A percentile compares a stretch with the other conserved stretches of the same genome.
Evolutionary conservation across 129 eudicot species (phyloP).

Genomic region (Glebionis coronaria): DNA sequence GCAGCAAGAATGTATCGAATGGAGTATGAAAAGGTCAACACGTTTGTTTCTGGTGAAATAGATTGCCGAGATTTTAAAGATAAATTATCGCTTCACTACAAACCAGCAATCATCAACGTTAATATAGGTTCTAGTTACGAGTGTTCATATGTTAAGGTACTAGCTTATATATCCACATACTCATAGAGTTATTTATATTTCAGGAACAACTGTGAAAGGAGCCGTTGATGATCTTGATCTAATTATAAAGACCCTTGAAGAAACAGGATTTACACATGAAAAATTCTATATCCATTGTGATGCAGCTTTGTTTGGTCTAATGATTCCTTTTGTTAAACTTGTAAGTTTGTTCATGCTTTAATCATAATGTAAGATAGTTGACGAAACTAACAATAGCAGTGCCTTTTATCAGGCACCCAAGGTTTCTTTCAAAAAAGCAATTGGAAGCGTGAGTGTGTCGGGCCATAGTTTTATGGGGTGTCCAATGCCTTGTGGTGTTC

Average conservation of each 20-base stretch:
- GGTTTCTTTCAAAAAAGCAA: no score
- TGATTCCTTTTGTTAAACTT: no score
- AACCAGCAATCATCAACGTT: conserved; percentile 91
- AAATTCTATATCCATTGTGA: no score
- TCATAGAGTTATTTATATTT: neutral
- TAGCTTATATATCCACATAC: neutral
- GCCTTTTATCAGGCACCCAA: no score
- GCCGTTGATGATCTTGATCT: conserved; percentile 99
- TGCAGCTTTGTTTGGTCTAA: no score
- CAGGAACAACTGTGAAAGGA: conserved; percentile 99
- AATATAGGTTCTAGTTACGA: conserved; percentile 78
- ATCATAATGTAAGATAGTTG: no score
- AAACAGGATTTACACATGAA: no score
- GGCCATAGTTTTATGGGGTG: conserved; percentile 96
- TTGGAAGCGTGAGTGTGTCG: conserved; percentile 87
- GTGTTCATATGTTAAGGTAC: neutral
- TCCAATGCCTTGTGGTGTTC: conserved; percentile 96
- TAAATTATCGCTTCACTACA: conserved; percentile 58
- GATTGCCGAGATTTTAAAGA: conserved; percentile 80
- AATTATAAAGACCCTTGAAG: conserved; percentile 89
- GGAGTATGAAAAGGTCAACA: conserved; percentile 81
- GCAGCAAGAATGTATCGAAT: conserved; percentile 99
- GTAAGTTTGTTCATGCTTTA: no score
- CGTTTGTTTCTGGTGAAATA: conserved; percentile 80
- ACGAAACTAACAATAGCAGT: no score